Base-by-base conservation (phyloP, 2,329 filamentous ascomycete species). In the Aspergillus udagawae region DNA sequence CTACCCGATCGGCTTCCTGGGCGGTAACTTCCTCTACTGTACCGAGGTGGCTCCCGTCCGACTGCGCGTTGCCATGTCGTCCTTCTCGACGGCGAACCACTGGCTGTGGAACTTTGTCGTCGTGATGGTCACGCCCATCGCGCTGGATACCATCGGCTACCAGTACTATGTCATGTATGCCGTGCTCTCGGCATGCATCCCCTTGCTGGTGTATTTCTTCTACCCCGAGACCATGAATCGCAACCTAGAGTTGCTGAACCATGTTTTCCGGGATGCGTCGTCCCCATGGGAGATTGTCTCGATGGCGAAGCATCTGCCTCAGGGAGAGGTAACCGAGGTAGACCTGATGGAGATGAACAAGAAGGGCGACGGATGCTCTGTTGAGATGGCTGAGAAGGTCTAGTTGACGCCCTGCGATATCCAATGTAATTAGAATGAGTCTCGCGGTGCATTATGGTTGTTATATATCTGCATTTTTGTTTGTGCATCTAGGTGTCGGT, bases 191-290 rank as follows among this genome's bases (percentile, higher is more conserved):
- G 61, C 54, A 2, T 60, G 52, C 38, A 65, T 83, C 20, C 82
- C 82, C 0, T 72, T 78, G 21, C 10, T 29, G 20, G 79, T 82
- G 29, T 84, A 83, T 69, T 79, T 83, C 67, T 83, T 84, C 75
- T 84, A 82, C 64, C 83, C 82, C 0, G 83, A 85, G 63, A 85
- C 82, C 1, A 81, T 80, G 20, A 80, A 79, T 59, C 79, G 81
- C 9, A 82, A 77, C 23, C 77, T 89, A n/a, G 86, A 89, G 70
- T 85, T 88, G 68, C 82, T 89, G 66, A 86, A 89, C 63, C 79
- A 82, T 57, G 84, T 89, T 59, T 86, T 87, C 53, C 59, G 59
- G 29, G 60, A 61, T 21, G 63, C 59, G 1, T 55, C 59, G 0
- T 54, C 63, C 10, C 50, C 60, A 3, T 67, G 63, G 65, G 17